Percentiles rank a stretch among this genome's conserved stretches.
Conservation (phyloP, 1,284 basidiomycete genomes). For the Heterobasidion annosum region DNA sequence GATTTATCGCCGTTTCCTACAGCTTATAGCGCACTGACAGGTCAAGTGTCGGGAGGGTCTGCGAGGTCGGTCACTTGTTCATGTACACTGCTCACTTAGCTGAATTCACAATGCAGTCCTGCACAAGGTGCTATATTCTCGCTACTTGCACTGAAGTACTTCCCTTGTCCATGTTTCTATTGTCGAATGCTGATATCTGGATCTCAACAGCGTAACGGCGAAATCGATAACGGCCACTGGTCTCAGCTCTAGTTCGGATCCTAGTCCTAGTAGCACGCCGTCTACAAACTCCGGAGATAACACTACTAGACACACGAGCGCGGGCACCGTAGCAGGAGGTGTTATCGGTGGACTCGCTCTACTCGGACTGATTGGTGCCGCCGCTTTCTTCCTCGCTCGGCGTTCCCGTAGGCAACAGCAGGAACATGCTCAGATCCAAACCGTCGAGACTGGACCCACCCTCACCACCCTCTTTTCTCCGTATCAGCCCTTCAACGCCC, state of each 20-base stretch:
- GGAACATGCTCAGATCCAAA: background rate
- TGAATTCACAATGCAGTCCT: constrained; percentile 1
- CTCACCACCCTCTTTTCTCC: background rate
- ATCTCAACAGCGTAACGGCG: background rate
- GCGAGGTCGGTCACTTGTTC: constrained; percentile 5
- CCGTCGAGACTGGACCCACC: background rate
- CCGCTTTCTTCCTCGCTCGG: constrained; percentile 2
- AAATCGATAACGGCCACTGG: background rate
- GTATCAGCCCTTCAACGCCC: background rate
- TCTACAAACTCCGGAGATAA: background rate
- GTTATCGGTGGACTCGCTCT: constrained; percentile 2
- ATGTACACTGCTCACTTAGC: background rate
- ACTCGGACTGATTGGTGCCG: background rate
- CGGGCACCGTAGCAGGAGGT: constrained; percentile 3
- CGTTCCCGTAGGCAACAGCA: background rate
- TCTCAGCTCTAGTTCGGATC: background rate
- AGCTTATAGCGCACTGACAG: background rate
- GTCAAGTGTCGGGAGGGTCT: background rate
- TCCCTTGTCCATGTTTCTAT: background rate
- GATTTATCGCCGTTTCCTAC: constrained; percentile 3
- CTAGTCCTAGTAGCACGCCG: background rate
- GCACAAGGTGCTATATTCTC: constrained; percentile 11
- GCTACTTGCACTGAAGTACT: constrained; percentile 9
- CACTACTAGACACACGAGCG: background rate
- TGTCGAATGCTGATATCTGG: background rate